Base-by-base conservation (phyloP, 2,329 filamentous ascomycete genomes). In the Pseudocercospora fijiensis region DNA sequence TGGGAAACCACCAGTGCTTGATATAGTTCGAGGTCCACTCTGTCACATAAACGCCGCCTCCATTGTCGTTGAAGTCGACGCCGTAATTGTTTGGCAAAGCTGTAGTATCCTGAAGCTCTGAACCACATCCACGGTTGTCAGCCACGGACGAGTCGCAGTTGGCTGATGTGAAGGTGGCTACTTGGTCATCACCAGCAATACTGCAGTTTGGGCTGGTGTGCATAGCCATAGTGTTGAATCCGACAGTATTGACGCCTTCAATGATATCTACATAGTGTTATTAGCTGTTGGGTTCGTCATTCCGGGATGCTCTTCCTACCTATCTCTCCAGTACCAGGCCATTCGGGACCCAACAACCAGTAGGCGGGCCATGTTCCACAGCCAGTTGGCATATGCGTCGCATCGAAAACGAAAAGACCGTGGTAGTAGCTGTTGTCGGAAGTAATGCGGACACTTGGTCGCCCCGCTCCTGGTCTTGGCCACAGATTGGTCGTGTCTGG, bases 311-410 rank as follows among this genome's bases (percentile, higher is more conserved):
- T 33, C 22, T 24, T 66, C 71, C 27, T 43, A 72, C 72, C 73
- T 52, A 75, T 74, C 58, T 76, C 73, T n/a, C 73, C 74, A 59
- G 71, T 72, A 30, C 53, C 56, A 9, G 72, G 75, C 75, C 76
- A 76, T 57, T 72, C 81, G 13, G 88, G 88, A n/a, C 76, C 77
- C 20, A 76, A 65, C 4, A 77, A 72, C 78, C 78, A 80, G 60
- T 77, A 77, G 0, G 76, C 76, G 2, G 78, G 78, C 78, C 78
- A 80, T 10, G 75, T 76, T 8, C 77, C 77, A 67, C 76, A 77
- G 3, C 75, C 74, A 27, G 61, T 71, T 0, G 77, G 77, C 73
- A 78, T 78, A 62, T 79, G 76, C 6, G 64, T 68, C 8, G 77
- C 61, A 60, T 79, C 76, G 22, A 78, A 67, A 37, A 78, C 70